phyloP scores from a whole-genome alignment of 805 yeast species.

The Saturnispora diversa region DNA sequence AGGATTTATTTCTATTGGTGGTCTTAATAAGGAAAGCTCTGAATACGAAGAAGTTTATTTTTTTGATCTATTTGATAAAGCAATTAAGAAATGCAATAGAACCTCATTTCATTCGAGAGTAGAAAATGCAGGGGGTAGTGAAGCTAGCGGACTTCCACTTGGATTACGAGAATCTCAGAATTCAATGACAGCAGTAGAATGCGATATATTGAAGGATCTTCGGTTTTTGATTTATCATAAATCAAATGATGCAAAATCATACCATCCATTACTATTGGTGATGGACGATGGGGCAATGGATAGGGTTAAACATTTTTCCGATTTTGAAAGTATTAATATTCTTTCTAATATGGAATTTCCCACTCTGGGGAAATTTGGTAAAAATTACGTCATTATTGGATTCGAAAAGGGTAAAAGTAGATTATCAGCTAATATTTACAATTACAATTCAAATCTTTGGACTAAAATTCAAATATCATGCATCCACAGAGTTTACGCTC shows the following conservation, averaged over 20 bases:
- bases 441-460: conserved; percentile 55
- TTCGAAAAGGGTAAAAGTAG: conserved; percentile 41
- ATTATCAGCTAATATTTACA: conserved; percentile 42
- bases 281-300: not conserved
- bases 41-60: not conserved
- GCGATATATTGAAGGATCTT: not conserved
- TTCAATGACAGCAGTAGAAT: conserved; percentile 1
- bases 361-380: conserved; percentile 57
- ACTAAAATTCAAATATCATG: conserved; percentile 49
- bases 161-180: not conserved
- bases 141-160: not conserved
- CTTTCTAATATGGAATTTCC: conserved; percentile 32
- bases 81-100: not conserved
- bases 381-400: conserved; percentile 56
- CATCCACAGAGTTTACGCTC: conserved; percentile 45
- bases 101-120: conserved; percentile 18
- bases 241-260: not conserved
- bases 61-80: conserved; percentile 1
- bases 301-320: not conserved
- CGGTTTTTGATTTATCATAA: conserved; percentile 3
- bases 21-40: conserved; percentile 18
- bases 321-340: conserved; percentile 4
- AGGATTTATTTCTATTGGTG: conserved; percentile 50
- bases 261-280: conserved; percentile 4
- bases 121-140: conserved; percentile 19